Base-by-base conservation (phyloP, 441 rosid species). In the Arabidopsis lyrata region DNA sequence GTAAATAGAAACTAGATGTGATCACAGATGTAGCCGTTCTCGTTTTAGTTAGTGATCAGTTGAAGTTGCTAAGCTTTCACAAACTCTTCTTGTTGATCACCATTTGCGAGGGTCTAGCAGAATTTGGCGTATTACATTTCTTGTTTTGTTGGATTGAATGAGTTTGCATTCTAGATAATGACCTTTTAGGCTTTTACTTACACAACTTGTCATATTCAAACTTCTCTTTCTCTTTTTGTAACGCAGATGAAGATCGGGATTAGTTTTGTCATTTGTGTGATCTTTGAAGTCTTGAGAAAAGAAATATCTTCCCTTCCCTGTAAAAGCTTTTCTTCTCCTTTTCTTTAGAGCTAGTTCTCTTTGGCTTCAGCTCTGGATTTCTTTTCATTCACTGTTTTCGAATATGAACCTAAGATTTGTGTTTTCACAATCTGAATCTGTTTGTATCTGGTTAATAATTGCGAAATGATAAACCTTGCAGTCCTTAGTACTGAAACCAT, bases 181-280 rank as follows among this genome's bases (percentile, higher is more conserved):
- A 77, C 10, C 53, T 14, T 48, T 22, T 22, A 22, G 24, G 24
- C 24, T 22, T 22, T 29, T 36, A 16, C 32, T 36, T 45, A 38
- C 36, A 1, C 42, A 27, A 27, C 49, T 63, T 41, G 61, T 24
- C 38, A 70, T 36, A 39, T 42, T 65, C 14, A 39, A 16, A 71
- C 14, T 13, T 42, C 35, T 15, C 10, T 34, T 34, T 52, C 24
- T 7, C 2, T 50, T 16, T 35, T 71, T 35, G 59, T 44, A 35
- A 66, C 67, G 74, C 77, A 77, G 81, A 72, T 61, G 81, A 77
- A 72, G 81, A 77, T 67, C 66, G 81, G 60, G 81, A 77, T 67
- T 77, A 62, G 44, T 45, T 27, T 64, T 22, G 22, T 22, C 22
- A 22, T 22, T 22, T 49, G 35, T 7, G 41, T 15, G 57, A 22